Evolutionary conservation across 805 yeast genomes (phyloP).

Genomic region (Nakazawaea wyomingensis): DNA sequence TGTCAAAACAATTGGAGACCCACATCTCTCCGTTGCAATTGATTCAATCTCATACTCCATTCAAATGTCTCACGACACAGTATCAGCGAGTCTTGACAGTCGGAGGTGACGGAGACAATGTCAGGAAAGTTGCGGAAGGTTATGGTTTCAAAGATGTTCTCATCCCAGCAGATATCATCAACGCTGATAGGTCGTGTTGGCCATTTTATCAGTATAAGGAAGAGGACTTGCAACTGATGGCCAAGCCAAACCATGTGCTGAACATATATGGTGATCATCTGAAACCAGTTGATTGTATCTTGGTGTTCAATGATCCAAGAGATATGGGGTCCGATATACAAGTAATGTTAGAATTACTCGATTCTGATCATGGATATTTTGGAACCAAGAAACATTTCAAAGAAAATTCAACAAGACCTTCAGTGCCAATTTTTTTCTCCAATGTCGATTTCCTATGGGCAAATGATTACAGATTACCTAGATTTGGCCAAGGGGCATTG

Average conservation of each 20-base stretch:
- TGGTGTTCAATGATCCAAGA: slow-evolving; percentile 85
- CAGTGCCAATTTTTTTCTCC: slow-evolving; percentile 71
- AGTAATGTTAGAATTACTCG: slow-evolving; percentile 64
- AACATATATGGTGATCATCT: slow-evolving; percentile 23
- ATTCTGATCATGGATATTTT: slow-evolving; percentile 54
- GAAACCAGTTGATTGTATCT: slow-evolving; percentile 62
- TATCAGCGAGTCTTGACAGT: slow-evolving; percentile 68
- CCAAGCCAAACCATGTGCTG: slow-evolving; percentile 25
- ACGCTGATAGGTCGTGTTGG: slow-evolving; percentile 51
- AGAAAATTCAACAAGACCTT: slow-evolving; percentile 33
- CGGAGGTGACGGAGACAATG: slow-evolving; percentile 71
- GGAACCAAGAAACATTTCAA: slow-evolving; percentile 49
- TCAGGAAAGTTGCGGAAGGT: slow-evolving; percentile 64
- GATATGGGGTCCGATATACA: slow-evolving; percentile 86
- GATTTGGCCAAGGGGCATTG: slow-evolving; percentile 92
- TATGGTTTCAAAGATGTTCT: slow-evolving; percentile 79
- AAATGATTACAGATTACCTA: slow-evolving; percentile 66
- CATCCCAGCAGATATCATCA: slow-evolving; percentile 66
- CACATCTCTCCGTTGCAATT: slow-evolving; percentile 57
- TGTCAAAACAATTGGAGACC: slow-evolving; percentile 40
- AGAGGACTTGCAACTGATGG: slow-evolving; percentile 39
- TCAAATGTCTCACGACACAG: slow-evolving; percentile 49
- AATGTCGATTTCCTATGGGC: slow-evolving; percentile 88
- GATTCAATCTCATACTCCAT: slow-evolving; percentile 86
- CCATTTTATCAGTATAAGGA: slow-evolving; percentile 59